Conservation (phyloP, 1,284 basidiomycete genomes). For the Cryptococcus jaspeensis region DNA sequence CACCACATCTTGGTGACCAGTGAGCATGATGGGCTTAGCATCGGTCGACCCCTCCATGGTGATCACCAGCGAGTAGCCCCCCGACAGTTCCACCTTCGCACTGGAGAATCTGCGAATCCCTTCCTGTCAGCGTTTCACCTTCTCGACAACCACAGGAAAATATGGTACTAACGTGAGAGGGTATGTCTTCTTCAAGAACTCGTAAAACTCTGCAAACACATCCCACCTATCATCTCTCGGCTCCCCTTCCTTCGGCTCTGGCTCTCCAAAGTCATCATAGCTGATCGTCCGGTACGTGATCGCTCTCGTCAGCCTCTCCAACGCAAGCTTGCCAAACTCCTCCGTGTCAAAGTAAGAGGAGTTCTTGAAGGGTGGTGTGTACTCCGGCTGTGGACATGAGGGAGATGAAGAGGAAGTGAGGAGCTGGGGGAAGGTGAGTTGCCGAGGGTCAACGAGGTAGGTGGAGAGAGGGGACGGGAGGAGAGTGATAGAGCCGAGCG, state of each 20-base stretch:
- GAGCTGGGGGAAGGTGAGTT: neutral
- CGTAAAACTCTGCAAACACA: slow-evolving; percentile 11
- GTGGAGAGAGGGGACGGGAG: neutral
- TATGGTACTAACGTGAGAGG: slow-evolving; percentile 8
- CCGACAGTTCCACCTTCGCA: slow-evolving; percentile 7
- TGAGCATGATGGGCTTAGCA: slow-evolving; percentile 13
- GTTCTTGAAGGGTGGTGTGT: neutral
- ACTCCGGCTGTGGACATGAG: neutral
- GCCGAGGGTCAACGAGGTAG: neutral
- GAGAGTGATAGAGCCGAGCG: neutral
- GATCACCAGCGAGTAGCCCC: slow-evolving; percentile 14
- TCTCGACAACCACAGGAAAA: no score
- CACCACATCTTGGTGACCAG: slow-evolving; percentile 16
- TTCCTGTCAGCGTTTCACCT: neutral
- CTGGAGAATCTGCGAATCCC: slow-evolving; percentile 1
- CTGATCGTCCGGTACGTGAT: slow-evolving; percentile 5
- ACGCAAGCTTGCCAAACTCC: neutral
- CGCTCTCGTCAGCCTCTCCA: slow-evolving; percentile 1
- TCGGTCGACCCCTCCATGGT: slow-evolving; percentile 8
- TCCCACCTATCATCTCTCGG: slow-evolving; percentile 11
- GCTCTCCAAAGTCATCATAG: slow-evolving; percentile 16
- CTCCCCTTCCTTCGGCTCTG: neutral
- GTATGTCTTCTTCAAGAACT: slow-evolving; percentile 9
- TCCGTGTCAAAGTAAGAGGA: slow-evolving; percentile 3
- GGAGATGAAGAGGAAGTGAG: neutral